Base-by-base conservation (phyloP, 78 protist genomes). In the Planoprotostelium fungivorum region DNA sequence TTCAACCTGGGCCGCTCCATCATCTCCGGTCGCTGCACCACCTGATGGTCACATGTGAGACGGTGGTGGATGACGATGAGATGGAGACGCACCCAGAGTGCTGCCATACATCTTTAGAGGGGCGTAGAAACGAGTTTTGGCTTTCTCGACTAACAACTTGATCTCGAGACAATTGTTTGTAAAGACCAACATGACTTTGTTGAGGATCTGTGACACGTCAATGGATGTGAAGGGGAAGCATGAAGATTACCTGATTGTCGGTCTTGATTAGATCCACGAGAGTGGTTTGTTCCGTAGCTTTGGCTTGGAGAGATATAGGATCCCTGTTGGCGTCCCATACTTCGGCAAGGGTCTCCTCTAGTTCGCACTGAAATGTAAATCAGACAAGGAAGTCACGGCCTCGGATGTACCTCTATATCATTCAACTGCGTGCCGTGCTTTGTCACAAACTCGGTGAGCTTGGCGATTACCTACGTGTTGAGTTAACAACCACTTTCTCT, bases 281-380 rank as follows among this genome's bases (percentile, higher is more conserved):
- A 38, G 87, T 93, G 36, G 90, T 87, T 90, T 95, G 96, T 84
- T 95, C 96, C n/a, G 84, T 83, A 35, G 96, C 92, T 73, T 73
- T 35, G 84, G 88, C 83, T 34, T 92, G 84, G 28, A 95, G 36
- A 35, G 95, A 83, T 0, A 95, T 84, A 34, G 95, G 95, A 87
- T 92, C 94, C 1, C 84, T 37, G 37, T 86, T 88, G 0, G 84
- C 35, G 83, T 92, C 95, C 90, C 93, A 90, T 1, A 83, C 38
- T 37, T 90, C 91, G 84, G 87, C 87, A 1, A 87, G 28, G 34
- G 92, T 23, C 36, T 92, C 96, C 39, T 92, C 90, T 35, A 95
- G 87, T 37, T 92, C 95, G 37, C 91, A 94, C 88, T 95, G 93
- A 86, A 92, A 51, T 5, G 16, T 51, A 51, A 51, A 25, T 51